phyloP scores from a whole-genome alignment of 345 rosid species.

The Corymbia maculata region DNA sequence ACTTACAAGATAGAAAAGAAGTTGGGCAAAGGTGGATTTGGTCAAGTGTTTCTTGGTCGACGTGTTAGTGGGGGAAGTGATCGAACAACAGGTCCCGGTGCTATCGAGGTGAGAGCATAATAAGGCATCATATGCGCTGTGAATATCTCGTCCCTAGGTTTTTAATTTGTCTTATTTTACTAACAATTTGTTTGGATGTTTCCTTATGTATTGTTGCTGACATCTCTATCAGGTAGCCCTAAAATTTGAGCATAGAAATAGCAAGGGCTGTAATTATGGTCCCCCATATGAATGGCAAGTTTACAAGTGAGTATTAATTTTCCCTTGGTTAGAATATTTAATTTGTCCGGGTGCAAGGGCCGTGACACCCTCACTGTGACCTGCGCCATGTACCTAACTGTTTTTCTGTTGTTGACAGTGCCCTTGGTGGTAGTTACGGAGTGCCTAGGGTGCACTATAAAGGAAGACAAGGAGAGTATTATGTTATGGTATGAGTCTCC shows the following conservation, averaged over 20 bases:
- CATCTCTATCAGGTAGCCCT: slow-evolving; percentile 65
- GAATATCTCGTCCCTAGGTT: neutral
- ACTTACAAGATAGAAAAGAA: slow-evolving; percentile 72
- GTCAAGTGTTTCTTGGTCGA: slow-evolving; percentile 97
- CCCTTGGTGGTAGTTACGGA: slow-evolving; percentile 96
- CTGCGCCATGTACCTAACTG: neutral
- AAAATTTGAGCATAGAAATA: slow-evolving; percentile 90
- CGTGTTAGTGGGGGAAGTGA: slow-evolving; percentile 63
- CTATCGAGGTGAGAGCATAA: slow-evolving; percentile 54
- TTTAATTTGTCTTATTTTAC: neutral
- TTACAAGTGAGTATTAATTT: slow-evolving; percentile 53
- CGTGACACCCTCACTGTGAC: neutral
- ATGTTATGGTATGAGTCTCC: slow-evolving; percentile 62
- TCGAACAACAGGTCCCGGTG: slow-evolving; percentile 65
- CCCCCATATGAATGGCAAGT: slow-evolving; percentile 99
- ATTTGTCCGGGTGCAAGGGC: neutral
- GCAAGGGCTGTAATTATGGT: slow-evolving; percentile 98
- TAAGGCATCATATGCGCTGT: neutral
- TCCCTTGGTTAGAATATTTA: neutral
- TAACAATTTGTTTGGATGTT: neutral
- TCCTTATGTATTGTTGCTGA: neutral
- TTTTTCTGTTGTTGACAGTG: slow-evolving; percentile 29
- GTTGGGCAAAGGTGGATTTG: slow-evolving; percentile 98
- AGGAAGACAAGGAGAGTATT: slow-evolving; percentile 98
- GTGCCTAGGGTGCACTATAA: slow-evolving; percentile 84